Percentiles rank a stretch among this genome's conserved stretches.
Evolutionary conservation across 2,329 filamentous ascomycete species (phyloP).

Genomic region (Pseudogymnoascus sp.): DNA sequence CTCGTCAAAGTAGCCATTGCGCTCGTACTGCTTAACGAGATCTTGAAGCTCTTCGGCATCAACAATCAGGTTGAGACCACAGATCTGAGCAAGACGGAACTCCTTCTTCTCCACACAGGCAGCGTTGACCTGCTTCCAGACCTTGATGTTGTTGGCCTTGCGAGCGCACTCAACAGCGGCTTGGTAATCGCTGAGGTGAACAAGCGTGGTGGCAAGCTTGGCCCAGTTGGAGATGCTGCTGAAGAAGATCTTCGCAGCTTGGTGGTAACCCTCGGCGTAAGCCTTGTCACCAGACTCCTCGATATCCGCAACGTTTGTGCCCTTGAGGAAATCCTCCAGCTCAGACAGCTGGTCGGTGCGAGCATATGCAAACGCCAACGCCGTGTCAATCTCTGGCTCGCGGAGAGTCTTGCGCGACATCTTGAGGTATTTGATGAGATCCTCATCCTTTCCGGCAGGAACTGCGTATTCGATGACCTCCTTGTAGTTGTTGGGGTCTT

Average conservation of each 20-base stretch:
- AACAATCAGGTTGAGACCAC: constrained; percentile 94
- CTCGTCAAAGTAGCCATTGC: constrained; percentile 96
- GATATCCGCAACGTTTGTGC: constrained; percentile 88
- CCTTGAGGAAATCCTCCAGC: constrained; percentile 90
- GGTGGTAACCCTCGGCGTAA: constrained; percentile 85
- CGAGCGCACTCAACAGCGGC: constrained; percentile 94
- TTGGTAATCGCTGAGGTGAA: constrained; percentile 96
- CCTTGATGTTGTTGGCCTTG: constrained; percentile 98
- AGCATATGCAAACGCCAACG: constrained; percentile 86
- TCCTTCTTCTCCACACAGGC: constrained; percentile 97
- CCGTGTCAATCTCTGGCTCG: constrained; percentile 88
- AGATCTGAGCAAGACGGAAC: constrained; percentile 97
- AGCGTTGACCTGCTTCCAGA: constrained; percentile 97
- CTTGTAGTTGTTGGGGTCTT: constrained; percentile 83
- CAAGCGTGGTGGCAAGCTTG: constrained; percentile 92
- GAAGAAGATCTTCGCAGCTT: constrained; percentile 98
- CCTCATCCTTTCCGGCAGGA: constrained; percentile 93
- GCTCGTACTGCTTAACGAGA: constrained; percentile 93
- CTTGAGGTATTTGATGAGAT: constrained; percentile 88
- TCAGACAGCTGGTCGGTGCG: constrained; percentile 85
- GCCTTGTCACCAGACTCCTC: constrained; percentile 98
- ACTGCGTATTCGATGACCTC: constrained; percentile 96
- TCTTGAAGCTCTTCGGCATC: constrained; percentile 92
- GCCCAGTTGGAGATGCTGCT: constrained; percentile 99
- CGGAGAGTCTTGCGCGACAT: constrained; percentile 97